A percentile compares a stretch with the other conserved stretches of the same genome.
phyloP scores from a whole-genome alignment of 2,329 filamentous ascomycete species.

The Macrophomina tecta region DNA sequence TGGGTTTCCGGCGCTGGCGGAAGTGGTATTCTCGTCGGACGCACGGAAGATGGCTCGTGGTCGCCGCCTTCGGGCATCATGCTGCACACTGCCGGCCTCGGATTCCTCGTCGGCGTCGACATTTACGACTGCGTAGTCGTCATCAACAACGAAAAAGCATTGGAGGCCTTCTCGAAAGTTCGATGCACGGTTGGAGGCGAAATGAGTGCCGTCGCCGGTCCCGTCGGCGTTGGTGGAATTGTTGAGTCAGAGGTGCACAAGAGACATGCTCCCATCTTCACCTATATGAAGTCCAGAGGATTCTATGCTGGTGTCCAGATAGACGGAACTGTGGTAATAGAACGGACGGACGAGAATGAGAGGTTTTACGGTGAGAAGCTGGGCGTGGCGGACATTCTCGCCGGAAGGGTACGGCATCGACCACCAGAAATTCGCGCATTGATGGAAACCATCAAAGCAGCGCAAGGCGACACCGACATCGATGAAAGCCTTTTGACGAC shows the following conservation, averaged over 20 bases:
- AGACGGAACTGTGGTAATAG: constrained; percentile 85
- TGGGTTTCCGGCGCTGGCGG: constrained; percentile 93
- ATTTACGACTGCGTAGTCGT: constrained; percentile 96
- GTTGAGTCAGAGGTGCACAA: constrained; percentile 73
- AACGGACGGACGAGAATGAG: constrained; percentile 86
- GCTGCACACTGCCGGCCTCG: constrained; percentile 85
- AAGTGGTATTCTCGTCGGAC: constrained; percentile 83
- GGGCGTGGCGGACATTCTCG: constrained; percentile 66
- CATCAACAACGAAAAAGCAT: constrained; percentile 82
- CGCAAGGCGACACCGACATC: constrained; percentile 80
- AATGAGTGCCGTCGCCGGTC: constrained; percentile 76
- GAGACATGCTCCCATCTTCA: constrained; percentile 75
- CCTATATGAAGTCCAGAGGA: constrained; percentile 87
- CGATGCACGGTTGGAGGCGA: constrained; percentile 83
- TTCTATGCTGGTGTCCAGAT: constrained; percentile 87
- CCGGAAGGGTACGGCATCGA: constrained; percentile 64
- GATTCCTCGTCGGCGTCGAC: constrained; percentile 89
- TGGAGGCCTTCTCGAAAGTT: constrained; percentile 82
- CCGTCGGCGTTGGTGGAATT: constrained; percentile 75
- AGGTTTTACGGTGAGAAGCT: constrained; percentile 78
- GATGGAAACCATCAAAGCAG: constrained; percentile 84
- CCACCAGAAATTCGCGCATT: constrained; percentile 65
- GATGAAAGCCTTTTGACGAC: constrained; percentile 71
- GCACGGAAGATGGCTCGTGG: constrained; percentile 86
- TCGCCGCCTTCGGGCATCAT: constrained; percentile 90